Evolutionary conservation across 768 basidiomycete genomes (phyloP).

Genomic region (Cystofilobasidium macerans): DNA sequence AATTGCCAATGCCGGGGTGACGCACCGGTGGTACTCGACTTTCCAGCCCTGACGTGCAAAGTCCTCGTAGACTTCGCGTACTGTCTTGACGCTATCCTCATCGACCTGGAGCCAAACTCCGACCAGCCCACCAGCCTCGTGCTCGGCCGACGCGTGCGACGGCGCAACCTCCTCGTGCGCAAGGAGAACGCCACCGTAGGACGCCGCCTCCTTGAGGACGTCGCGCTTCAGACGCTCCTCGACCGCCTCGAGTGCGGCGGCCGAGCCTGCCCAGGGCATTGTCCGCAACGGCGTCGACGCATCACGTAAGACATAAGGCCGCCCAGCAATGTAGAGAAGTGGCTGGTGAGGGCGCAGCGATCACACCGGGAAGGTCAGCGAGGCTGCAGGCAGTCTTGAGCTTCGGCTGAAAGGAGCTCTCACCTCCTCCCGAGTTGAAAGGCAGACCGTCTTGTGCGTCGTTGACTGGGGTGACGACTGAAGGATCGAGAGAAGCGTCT

Average conservation of each 20-base stretch:
- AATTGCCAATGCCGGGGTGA: constrained; percentile 12
- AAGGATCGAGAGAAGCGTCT: constrained; percentile 77
- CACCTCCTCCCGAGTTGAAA: constrained; percentile 82
- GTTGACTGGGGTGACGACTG: constrained; percentile 28
- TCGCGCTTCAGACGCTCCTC: constrained; percentile 74
- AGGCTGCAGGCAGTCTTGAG: too few species aligned
- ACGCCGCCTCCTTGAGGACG: constrained; percentile 69
- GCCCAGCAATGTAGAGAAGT: constrained; percentile 37
- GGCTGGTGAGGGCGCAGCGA: constrained; percentile 62
- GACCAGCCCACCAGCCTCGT: constrained; percentile 67
- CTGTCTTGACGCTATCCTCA: constrained; percentile 67
- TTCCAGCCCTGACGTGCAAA: constrained; percentile 77
- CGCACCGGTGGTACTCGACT: constrained; percentile 79
- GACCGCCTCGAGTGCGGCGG: constrained; percentile 87
- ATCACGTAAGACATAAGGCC: constrained; percentile 55
- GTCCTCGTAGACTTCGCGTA: constrained; percentile 69
- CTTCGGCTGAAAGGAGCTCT: constrained; percentile 48
- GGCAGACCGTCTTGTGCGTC: constrained; percentile 52
- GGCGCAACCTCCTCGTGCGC: constrained; percentile 55
- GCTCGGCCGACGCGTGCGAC: constrained; percentile 43
- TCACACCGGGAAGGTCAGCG: background rate
- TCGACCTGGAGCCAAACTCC: constrained; percentile 94
- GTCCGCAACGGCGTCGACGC: constrained; percentile 18
- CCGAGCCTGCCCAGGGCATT: constrained; percentile 33
- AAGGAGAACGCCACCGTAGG: constrained; percentile 78